Conservation (phyloP, 441 rosid species). For the Biscutella laevigata region DNA sequence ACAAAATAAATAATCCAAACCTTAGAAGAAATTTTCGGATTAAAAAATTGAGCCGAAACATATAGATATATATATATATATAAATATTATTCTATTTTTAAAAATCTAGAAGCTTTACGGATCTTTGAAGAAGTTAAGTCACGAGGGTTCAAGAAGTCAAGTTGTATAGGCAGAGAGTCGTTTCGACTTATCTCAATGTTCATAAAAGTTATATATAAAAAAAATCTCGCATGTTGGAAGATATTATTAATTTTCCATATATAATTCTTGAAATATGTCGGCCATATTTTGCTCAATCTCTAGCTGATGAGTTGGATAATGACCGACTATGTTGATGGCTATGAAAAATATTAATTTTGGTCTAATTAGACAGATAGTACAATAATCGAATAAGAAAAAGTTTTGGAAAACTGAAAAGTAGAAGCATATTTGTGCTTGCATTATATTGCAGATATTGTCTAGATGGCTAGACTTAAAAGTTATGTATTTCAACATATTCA, state of each 20-base stretch:
- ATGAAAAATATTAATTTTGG: background rate
- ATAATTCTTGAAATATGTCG: conserved; percentile 13
- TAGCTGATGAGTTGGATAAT: background rate
- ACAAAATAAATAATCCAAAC: too few species aligned
- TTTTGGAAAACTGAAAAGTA: background rate
- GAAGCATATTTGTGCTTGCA: conserved; percentile 4
- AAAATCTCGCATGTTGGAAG: background rate
- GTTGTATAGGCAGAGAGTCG: background rate
- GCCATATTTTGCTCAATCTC: background rate
- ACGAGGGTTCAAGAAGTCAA: too few species aligned
- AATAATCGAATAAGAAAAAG: background rate
- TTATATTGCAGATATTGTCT: too few species aligned
- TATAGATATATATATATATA: too few species aligned
- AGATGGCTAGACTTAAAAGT: too few species aligned
- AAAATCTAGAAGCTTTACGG: too few species aligned
- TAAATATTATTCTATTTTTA: too few species aligned
- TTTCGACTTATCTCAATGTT: background rate
- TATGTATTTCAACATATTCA: too few species aligned
- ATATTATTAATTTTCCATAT: background rate
- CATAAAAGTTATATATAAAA: background rate
- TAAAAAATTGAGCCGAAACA: too few species aligned
- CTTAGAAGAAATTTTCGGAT: too few species aligned
- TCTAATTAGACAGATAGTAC: background rate
- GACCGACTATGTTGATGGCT: background rate
- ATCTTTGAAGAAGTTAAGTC: conserved; percentile 10